A percentile compares a stretch with the other conserved stretches of the same genome.
Conservation (phyloP, 768 basidiomycete species). For the Pholiota molesta region DNA sequence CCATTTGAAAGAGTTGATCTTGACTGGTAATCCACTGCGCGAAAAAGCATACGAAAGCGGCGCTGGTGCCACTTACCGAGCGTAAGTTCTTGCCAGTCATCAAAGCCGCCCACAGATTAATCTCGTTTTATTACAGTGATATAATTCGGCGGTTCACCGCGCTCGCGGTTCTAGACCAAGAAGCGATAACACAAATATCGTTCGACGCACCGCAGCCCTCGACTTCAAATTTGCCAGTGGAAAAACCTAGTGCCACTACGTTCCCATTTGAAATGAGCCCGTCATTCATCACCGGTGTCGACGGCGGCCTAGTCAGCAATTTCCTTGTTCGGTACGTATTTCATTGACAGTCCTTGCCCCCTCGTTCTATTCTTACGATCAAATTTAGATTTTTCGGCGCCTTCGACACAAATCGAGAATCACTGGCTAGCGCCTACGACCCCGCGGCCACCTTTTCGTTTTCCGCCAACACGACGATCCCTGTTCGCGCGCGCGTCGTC, state of each 20-base stretch:
- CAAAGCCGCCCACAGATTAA: neutral
- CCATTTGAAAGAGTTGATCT: conserved; percentile 71
- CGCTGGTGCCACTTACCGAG: conserved; percentile 65
- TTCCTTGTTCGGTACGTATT: conserved; percentile 75
- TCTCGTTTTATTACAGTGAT: conserved; percentile 52
- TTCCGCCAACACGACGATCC: conserved; percentile 83
- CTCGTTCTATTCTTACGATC: conserved; percentile 11
- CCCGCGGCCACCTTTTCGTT: conserved; percentile 91
- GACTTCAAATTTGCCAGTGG: conserved; percentile 39
- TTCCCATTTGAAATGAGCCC: conserved; percentile 80
- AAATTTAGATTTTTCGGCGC: conserved; percentile 74
- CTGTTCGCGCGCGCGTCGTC: conserved; percentile 73
- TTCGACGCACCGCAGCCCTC: conserved; percentile 74
- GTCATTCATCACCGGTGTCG: conserved; percentile 77
- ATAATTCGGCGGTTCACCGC: conserved; percentile 80
- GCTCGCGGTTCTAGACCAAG: conserved; percentile 82
- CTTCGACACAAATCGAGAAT: conserved; percentile 77
- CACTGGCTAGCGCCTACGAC: conserved; percentile 75
- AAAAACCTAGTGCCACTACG: conserved; percentile 60
- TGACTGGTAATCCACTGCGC: conserved; percentile 77
- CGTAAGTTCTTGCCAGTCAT: conserved; percentile 43
- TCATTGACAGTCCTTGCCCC: conserved; percentile 10
- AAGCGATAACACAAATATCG: conserved; percentile 75
- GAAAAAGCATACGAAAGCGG: conserved; percentile 60
- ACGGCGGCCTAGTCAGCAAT: conserved; percentile 64